Percentiles rank a stretch among this genome's conserved stretches.
Conservation (phyloP, 1,284 basidiomycete species). For the Chondrostereum purpureum region DNA sequence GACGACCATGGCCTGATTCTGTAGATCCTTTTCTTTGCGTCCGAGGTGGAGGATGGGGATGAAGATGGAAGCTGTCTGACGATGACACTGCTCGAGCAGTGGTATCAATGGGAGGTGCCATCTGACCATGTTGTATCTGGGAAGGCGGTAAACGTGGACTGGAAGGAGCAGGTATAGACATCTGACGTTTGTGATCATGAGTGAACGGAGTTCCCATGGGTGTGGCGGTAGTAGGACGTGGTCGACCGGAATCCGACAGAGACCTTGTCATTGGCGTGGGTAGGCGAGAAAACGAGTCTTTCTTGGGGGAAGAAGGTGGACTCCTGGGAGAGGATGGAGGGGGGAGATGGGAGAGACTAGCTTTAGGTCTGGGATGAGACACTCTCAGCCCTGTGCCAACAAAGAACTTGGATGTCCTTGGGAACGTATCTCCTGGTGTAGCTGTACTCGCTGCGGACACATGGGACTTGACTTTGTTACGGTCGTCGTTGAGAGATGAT, state of each 20-base stretch:
- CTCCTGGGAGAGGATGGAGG: conserved; percentile 62
- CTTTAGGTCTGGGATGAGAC: conserved; percentile 4
- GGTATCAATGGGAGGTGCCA: background rate
- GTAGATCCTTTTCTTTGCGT: conserved; percentile 15
- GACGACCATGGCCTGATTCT: conserved; percentile 13
- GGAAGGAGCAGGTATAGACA: background rate
- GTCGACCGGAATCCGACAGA: background rate
- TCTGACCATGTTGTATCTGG: background rate
- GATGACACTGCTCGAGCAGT: background rate
- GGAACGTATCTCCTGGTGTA: conserved; percentile 9
- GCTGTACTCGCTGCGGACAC: conserved; percentile 7
- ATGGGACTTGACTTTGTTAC: conserved; percentile 9
- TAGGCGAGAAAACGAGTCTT: conserved; percentile 33
- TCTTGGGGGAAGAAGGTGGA: conserved; percentile 55
- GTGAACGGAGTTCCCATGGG: background rate
- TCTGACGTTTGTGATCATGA: background rate
- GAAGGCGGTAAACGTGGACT: background rate
- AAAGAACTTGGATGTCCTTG: conserved; percentile 12
- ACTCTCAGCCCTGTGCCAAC: conserved; percentile 2
- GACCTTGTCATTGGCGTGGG: conserved; percentile 19
- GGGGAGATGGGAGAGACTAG: background rate
- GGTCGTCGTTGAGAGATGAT: conserved; percentile 1
- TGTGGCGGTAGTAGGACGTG: background rate
- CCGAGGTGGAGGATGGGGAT: conserved; percentile 7
- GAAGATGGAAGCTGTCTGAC: conserved; percentile 1